Evolutionary conservation across 768 basidiomycete genomes (phyloP).

Genomic region (Boletus tylopilopsis): DNA sequence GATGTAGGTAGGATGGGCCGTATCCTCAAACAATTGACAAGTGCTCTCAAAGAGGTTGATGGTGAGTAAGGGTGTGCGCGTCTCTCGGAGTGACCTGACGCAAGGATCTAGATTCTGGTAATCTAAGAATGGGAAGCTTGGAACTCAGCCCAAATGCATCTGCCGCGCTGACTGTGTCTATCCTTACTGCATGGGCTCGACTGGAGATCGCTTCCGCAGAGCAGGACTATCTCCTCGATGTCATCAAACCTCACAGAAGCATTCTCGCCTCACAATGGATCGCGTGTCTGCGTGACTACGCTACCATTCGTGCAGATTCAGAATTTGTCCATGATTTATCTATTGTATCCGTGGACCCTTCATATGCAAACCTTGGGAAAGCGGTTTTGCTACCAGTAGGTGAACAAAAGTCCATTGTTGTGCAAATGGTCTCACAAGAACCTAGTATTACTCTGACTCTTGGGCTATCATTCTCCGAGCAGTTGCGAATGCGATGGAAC

Average conservation of each 20-base stretch:
- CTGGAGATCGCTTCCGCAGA: slow-evolving; percentile 73
- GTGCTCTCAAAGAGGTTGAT: slow-evolving; percentile 85
- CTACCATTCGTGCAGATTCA: slow-evolving; percentile 83
- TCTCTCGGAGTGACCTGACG: slow-evolving; percentile 5
- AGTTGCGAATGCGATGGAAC: slow-evolving; percentile 74
- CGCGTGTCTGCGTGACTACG: slow-evolving; percentile 86
- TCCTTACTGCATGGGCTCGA: slow-evolving; percentile 94
- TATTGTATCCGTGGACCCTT: slow-evolving; percentile 71
- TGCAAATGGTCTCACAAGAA: neutral
- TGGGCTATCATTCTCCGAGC: slow-evolving; percentile 86
- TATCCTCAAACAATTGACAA: slow-evolving; percentile 84
- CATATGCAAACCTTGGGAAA: slow-evolving; percentile 83
- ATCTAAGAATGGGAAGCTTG: slow-evolving; percentile 81
- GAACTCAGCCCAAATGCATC: slow-evolving; percentile 93
- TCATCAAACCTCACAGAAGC: slow-evolving; percentile 76
- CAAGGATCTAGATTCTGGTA: slow-evolving; percentile 63
- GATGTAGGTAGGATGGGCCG: slow-evolving; percentile 91
- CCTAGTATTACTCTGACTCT: slow-evolving; percentile 80
- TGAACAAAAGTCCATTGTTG: slow-evolving; percentile 4
- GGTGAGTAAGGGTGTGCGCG: slow-evolving; percentile 40
- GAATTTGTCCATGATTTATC: slow-evolving; percentile 78
- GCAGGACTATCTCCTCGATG: slow-evolving; percentile 73
- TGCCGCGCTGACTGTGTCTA: slow-evolving; percentile 90
- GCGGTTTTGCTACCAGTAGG: slow-evolving; percentile 89
- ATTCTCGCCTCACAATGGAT: slow-evolving; percentile 85